phyloP scores from a whole-genome alignment of 345 rosid species.

The Lepidium didymum region DNA sequence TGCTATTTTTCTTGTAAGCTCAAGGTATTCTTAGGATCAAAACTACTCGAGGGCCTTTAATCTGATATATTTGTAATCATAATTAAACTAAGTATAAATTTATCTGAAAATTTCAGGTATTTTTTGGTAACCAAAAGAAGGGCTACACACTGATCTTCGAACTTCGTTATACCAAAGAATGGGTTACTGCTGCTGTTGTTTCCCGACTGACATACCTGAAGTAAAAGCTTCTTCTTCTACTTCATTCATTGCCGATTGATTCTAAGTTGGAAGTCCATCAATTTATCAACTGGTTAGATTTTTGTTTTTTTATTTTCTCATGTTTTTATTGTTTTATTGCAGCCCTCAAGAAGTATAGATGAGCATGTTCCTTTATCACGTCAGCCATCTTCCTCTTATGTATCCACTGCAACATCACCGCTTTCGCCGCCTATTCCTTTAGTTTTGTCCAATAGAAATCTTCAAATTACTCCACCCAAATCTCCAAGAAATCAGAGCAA shows the following conservation, averaged over 20 bases:
- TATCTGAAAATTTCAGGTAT: not conserved
- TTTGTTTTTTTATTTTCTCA: not conserved
- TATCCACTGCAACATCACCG: constrained; percentile 50
- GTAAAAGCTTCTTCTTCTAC: constrained; percentile 42
- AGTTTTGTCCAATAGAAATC: constrained; percentile 33
- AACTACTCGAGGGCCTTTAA: not conserved
- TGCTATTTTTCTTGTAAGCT: not conserved
- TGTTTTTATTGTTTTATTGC: constrained; percentile 4
- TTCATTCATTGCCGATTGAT: too few relatives aligned
- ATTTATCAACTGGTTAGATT: not conserved
- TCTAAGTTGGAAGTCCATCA: too few relatives aligned
- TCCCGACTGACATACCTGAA: constrained; percentile 52
- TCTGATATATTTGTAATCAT: not conserved
- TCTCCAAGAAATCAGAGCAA: constrained; percentile 34
- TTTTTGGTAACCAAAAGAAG: not conserved
- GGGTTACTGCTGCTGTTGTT: constrained; percentile 91
- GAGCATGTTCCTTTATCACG: constrained; percentile 58
- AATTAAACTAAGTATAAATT: not conserved
- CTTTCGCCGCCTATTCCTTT: constrained; percentile 71
- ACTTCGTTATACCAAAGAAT: constrained; percentile 24
- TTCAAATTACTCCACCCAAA: constrained; percentile 42
- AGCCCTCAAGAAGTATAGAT: constrained; percentile 54
- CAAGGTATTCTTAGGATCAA: not conserved
- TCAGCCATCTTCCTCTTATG: constrained; percentile 32
- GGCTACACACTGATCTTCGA: not conserved